phyloP scores from a whole-genome alignment of 257 asterid genomes.

The Solanum infundibuliforme region DNA sequence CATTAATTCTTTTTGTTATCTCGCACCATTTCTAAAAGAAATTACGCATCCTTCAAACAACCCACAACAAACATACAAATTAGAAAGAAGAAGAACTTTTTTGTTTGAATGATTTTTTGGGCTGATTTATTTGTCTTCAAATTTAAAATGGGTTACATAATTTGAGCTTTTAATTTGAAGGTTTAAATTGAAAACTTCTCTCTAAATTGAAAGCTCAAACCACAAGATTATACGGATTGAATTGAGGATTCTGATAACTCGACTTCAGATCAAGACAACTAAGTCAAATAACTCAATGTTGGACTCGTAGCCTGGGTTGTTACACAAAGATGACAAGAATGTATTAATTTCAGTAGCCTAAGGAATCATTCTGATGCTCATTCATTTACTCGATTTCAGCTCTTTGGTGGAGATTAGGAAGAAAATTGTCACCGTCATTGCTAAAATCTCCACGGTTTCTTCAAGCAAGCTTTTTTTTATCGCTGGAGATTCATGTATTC shows the following conservation, averaged over 20 bases:
- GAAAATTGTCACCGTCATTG: neutral
- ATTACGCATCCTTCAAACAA: neutral
- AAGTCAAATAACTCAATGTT: too few relatives aligned
- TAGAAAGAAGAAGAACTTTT: neutral
- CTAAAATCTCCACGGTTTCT: neutral
- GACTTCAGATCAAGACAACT: neutral
- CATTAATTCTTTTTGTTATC: neutral
- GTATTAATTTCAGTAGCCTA: too few relatives aligned
- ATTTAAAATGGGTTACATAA: too few relatives aligned
- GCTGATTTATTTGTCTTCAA: neutral
- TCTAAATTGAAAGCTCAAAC: neutral
- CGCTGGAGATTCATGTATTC: too few relatives aligned
- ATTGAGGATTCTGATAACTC: neutral
- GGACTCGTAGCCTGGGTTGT: neutral
- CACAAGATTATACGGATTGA: too few relatives aligned
- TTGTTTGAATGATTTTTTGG: neutral
- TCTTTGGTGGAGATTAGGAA: too few relatives aligned
- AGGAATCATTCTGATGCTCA: too few relatives aligned
- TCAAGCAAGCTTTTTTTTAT: neutral
- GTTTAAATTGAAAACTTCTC: too few relatives aligned
- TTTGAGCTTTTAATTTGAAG: too few relatives aligned
- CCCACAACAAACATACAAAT: too few relatives aligned
- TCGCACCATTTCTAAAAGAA: neutral
- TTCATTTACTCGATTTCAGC: neutral
- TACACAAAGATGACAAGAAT: too few relatives aligned